Evolutionary conservation across 352 stramenopile species (phyloP), one percentile per base, ranked within the genome.

Genomic region (Globisporangium nodosum): DNA sequence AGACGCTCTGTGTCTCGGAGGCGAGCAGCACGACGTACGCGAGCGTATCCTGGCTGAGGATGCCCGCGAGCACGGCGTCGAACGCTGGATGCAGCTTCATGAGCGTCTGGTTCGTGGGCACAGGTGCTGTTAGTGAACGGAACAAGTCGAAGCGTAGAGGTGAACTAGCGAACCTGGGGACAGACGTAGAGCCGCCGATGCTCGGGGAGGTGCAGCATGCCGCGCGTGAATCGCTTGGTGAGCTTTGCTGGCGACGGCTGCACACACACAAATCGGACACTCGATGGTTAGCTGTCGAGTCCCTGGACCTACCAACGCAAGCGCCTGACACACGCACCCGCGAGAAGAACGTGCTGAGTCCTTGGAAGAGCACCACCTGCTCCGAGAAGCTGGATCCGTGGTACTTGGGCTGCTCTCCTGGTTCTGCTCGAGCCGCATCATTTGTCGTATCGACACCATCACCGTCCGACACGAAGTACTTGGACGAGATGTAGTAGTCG

Each of bases 401-500:
- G 55, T 84, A 68, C 12, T 31, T 58, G 3, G 31, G 16, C n/a
- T 13, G 42, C 64, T 43, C 61, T 24, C 16, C 18, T 27, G 12
- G 40, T 18, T 5, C 42, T 24, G 5, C 18, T 48, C 5, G 42
- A 12, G 27, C 16, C 18, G 35, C 35, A 13, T 40, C 35, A 16
- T 15, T 24, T 8, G 16, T 13, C 53, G 37, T 21, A 12, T 37
- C 42, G 31, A 59, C 11, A 35, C 65, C 62, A 31, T 65, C 68
- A 40, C 65, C 68, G 45, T 72, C 63, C 0, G 66, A 72, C 8
- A 75, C 58, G 60, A 81, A 88, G 51, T 76, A 77, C 62, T 74
- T 64, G 3, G 78, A 88, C 1, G 71, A 79, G 46, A 96, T 72
- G 54, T 93, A 96, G 52, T 93, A 96, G 63, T 96, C 88, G 40